Base-by-base conservation (phyloP, 2,329 filamentous ascomycete genomes). In the Aureobasidium mangrovei region DNA sequence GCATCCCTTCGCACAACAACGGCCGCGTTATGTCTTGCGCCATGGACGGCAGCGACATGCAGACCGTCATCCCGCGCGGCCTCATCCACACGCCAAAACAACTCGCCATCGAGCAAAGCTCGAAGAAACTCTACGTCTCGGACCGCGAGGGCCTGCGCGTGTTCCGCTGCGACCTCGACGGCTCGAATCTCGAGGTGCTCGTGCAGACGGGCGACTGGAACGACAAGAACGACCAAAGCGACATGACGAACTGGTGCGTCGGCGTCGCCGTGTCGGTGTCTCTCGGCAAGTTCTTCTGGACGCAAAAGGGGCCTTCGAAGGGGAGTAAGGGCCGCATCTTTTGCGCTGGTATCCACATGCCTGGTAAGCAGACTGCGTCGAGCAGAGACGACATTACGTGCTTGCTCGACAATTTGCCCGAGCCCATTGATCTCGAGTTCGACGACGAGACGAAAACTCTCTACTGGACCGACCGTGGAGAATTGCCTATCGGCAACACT, bases 401-500 rank as follows among this genome's bases (percentile, higher is more conserved):
- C 1, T 52, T 82, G 2, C 62, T 75, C 4, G 60, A 71, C 2
- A 61, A 63, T 0, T 65, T 82, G 7, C 78, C 79, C 0, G 79
- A 82, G 61, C 76, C 77, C 0, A 78, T 83, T 56, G 79, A 83
- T 59, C 64, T 84, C 0, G 77, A 81, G 32, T 60, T 82, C 1
- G 77, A 82, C n/a, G 69, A 72, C 8, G 64, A 68, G 0, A 61
- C 62, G 3, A 61, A 70, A 26, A 67, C 62, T 1, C 65, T 84
- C 18, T 83, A 79, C 63, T 84, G 80, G 81, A 82, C 81, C 0
- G 81, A 83, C 57, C 70, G 81, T 0, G 81, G 80, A 3, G 80
- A 83, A 58, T 7, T 40, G 2, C 80, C 80, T 0, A 61, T 65
- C 6, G 80, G 80, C 0, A 81, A 80, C 61, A 74, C 73, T 5